Evolutionary conservation across 441 rosid genomes (phyloP).

Genomic region (Corymbia citriodora): DNA sequence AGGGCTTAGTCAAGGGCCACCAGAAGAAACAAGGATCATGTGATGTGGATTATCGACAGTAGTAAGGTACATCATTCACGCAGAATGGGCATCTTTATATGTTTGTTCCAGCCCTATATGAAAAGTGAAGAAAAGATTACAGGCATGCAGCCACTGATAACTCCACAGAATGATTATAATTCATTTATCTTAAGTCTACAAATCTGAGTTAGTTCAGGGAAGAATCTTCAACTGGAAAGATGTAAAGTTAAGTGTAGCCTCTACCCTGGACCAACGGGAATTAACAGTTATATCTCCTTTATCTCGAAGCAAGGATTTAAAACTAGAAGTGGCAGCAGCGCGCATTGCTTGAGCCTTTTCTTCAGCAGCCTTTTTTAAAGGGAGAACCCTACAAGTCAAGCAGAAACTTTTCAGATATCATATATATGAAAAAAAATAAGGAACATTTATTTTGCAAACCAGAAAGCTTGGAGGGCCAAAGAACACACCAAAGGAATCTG

Average conservation of each 20-base stretch:
- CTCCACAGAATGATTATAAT: not conserved
- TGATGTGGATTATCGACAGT: not conserved
- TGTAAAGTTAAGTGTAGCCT: not conserved
- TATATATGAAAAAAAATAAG: not conserved
- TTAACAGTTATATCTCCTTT: slow-evolving; percentile 53
- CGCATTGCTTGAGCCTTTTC: slow-evolving; percentile 78
- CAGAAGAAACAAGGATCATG: not conserved
- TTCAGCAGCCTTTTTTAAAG: slow-evolving; percentile 70
- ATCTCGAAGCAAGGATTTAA: slow-evolving; percentile 84
- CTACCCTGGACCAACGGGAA: slow-evolving; percentile 95
- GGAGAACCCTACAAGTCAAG: slow-evolving; percentile 50
- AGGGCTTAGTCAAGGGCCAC: not conserved
- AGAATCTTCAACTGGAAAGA: not conserved
- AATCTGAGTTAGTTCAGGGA: not conserved
- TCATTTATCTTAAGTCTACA: not conserved
- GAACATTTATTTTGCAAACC: slow-evolving; percentile 11
- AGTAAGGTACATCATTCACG: not conserved
- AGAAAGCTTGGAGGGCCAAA: slow-evolving; percentile 20
- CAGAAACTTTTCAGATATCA: not conserved
- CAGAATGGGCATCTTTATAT: not conserved
- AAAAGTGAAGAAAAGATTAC: not conserved
- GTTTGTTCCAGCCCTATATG: not conserved
- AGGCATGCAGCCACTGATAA: not conserved
- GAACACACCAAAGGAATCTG: slow-evolving; percentile 25
- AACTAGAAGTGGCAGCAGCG: slow-evolving; percentile 59